Conservation (phyloP, 176 grass and related monocot genomes). For the Tillandsia leiboldiana region DNA sequence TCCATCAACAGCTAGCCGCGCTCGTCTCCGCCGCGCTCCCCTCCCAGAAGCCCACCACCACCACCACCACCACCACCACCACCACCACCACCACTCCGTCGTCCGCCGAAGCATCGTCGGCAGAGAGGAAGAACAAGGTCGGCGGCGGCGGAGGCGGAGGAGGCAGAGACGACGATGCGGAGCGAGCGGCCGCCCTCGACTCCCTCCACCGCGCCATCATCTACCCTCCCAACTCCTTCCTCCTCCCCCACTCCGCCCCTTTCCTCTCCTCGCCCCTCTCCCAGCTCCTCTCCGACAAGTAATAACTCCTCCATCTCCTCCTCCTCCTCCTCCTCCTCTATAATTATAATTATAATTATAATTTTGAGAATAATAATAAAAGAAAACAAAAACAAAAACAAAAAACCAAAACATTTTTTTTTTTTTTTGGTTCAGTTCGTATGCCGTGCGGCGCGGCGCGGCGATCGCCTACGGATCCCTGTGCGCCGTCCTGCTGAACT, state of each 20-base stretch:
- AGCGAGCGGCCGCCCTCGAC: slow-evolving; percentile 54
- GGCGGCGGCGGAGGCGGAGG: not conserved
- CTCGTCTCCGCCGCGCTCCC: slow-evolving; percentile 53
- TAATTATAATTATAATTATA: not conserved
- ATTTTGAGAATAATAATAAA: not conserved
- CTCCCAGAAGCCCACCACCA: not conserved
- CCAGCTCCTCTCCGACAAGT: slow-evolving; percentile 42
- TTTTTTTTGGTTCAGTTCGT: slow-evolving; percentile 40
- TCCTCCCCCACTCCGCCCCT: slow-evolving; percentile 56
- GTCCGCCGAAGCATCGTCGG: slow-evolving; percentile 12
- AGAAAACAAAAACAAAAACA: not conserved
- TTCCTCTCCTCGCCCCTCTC: slow-evolving; percentile 36
- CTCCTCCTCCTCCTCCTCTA: not conserved
- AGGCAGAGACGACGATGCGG: slow-evolving; percentile 38
- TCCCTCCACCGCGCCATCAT: slow-evolving; percentile 71
- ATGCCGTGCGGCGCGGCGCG: slow-evolving; percentile 55
- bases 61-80: slow-evolving; percentile 5
- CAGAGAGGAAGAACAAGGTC: slow-evolving; percentile 31
- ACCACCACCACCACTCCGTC: slow-evolving; percentile 21
- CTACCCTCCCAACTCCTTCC: slow-evolving; percentile 62
- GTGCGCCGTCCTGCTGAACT: slow-evolving; percentile 50
- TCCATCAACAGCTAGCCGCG: slow-evolving; percentile 79
- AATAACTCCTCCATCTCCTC: slow-evolving; percentile 9
- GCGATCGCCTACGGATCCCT: slow-evolving; percentile 68
- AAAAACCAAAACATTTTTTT: too few relatives aligned